These are phyloP conservation scores for Pleurotus pulmonarius DNA, from an alignment of 768 basidiomycete species.

Conservation along the genomic window DNA sequence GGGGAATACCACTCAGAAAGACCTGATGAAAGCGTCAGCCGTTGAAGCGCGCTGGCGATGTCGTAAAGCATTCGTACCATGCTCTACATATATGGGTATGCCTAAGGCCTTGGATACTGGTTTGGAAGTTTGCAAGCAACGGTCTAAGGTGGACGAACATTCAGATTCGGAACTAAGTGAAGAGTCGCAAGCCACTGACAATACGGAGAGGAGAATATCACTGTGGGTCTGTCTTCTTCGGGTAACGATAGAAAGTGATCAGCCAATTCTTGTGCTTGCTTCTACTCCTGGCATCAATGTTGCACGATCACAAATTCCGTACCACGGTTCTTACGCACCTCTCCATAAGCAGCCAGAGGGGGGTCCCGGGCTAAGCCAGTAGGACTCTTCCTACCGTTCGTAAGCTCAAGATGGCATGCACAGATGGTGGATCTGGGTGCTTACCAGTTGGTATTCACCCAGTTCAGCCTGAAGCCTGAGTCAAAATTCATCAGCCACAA, in stretches of 20 bases:
- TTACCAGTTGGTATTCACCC: constrained; percentile 65
- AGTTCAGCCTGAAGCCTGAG: constrained; percentile 73
- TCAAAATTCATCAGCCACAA: constrained; percentile 8
- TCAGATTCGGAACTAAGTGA: neutral
- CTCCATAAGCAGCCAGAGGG: constrained; percentile 69
- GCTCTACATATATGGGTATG: constrained; percentile 75
- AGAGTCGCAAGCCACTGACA: constrained; percentile 39
- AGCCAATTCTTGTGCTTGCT: constrained; percentile 73
- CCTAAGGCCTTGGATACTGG: constrained; percentile 60
- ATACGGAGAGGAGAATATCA: constrained; percentile 82
- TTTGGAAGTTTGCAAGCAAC: constrained; percentile 79
- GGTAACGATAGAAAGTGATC: constrained; percentile 62
- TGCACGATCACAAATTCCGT: too few species aligned
- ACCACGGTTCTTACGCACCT: constrained; percentile 31
- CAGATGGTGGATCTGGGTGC: constrained; percentile 13
- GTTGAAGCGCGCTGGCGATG: neutral
- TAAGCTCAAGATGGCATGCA: neutral
- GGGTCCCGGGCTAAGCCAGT: constrained; percentile 73
- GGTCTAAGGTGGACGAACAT: constrained; percentile 43
- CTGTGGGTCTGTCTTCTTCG: constrained; percentile 64
- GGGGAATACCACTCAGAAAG: constrained; percentile 81
- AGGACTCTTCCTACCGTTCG: constrained; percentile 46
- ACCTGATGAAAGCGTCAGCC: constrained; percentile 31
- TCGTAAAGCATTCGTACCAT: constrained; percentile 42
- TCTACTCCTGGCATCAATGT: constrained; percentile 25